These are phyloP conservation scores for Eucalyptus pumila DNA, from an alignment of 345 rosid species.

Conservation along the genomic window DNA sequence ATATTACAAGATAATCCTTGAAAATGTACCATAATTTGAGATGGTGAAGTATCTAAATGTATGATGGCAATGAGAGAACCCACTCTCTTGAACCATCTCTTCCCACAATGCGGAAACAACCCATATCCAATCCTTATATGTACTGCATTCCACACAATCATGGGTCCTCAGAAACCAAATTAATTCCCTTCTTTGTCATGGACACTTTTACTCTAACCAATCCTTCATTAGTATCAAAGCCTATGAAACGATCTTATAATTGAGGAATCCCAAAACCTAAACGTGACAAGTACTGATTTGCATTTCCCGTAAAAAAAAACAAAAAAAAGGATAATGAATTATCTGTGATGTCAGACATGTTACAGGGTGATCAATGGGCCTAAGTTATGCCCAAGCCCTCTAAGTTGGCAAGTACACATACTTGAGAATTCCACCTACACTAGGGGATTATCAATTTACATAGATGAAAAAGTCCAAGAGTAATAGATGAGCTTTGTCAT, in stretches of 20 bases:
- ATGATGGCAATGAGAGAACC: neutral
- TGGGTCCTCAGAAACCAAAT: neutral
- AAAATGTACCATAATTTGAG: neutral
- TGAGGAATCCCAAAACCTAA: neutral
- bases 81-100: neutral
- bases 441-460: neutral
- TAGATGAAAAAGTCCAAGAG: neutral
- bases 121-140: neutral
- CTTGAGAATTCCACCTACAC: neutral
- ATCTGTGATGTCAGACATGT: neutral
- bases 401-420: neutral
- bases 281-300: neutral
- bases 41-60: neutral
- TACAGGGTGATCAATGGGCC: neutral
- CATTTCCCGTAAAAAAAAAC: neutral
- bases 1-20: neutral
- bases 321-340: neutral
- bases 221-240: neutral
- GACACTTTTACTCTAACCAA: neutral
- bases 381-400: neutral
- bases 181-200: neutral
- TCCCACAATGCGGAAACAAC: neutral
- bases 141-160: neutral
- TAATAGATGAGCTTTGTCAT: neutral
- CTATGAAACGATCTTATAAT: neutral